Evolutionary conservation across 2,329 filamentous ascomycete species (phyloP).

Genomic region (Gaeumannomyces tritici): DNA sequence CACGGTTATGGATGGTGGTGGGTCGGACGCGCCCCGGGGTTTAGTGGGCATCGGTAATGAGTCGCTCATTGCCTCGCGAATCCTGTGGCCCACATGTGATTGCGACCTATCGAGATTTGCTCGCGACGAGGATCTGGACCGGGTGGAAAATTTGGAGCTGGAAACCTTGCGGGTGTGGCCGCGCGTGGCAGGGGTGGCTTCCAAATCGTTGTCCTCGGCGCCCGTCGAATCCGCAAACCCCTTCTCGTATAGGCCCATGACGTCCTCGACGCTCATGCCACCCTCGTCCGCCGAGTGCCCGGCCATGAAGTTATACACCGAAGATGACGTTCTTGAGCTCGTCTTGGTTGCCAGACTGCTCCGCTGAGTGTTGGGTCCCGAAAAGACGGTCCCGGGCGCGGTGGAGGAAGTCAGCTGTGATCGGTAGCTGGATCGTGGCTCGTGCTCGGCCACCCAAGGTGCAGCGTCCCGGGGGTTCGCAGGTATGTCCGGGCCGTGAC

Average conservation of each 20-base stretch:
- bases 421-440: conserved; percentile 45
- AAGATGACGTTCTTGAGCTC: conserved; percentile 57
- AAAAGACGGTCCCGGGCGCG: conserved; percentile 41
- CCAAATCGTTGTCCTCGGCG: conserved; percentile 28
- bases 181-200: conserved; percentile 14
- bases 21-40: conserved; percentile 8
- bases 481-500: conserved; percentile 7
- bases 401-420: conserved; percentile 46
- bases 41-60: conserved; percentile 18
- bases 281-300: conserved; percentile 31
- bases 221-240: conserved; percentile 47
- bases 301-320: conserved; percentile 28
- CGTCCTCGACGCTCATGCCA: conserved; percentile 53
- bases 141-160: not conserved
- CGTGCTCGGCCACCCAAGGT: conserved; percentile 41
- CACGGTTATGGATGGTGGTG: conserved; percentile 19
- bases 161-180: not conserved
- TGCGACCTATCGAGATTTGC: conserved; percentile 3
- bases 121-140: not conserved
- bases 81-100: conserved; percentile 18
- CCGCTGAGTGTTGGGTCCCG: conserved; percentile 56
- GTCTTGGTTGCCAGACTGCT: conserved; percentile 75
- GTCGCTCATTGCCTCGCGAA: conserved; percentile 30
- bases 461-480: not conserved
- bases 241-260: conserved; percentile 61